Conservation (phyloP, 352 stramenopile genomes). For the Globisporangium sylvaticum region DNA sequence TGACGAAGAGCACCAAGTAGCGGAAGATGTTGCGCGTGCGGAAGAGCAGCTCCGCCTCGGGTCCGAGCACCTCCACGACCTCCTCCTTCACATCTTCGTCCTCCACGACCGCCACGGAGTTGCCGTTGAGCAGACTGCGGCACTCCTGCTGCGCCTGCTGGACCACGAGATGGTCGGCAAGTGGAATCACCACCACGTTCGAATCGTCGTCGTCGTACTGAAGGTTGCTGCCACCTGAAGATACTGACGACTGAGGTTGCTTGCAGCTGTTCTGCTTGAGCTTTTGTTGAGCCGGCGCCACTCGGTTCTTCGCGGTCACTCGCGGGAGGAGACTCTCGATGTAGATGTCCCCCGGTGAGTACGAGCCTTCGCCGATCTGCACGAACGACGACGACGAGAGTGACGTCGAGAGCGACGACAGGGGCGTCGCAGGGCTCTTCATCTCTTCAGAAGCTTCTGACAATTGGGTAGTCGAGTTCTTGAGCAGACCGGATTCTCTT, state of each 20-base stretch:
- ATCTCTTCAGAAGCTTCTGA: conserved; percentile 2
- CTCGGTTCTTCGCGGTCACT: conserved; percentile 11
- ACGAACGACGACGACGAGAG: conserved; percentile 36
- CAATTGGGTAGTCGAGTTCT: background rate
- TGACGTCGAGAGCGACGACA: conserved; percentile 16
- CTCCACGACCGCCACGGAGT: conserved; percentile 60
- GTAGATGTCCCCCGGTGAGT: conserved; percentile 51
- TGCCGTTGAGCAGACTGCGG: conserved; percentile 53
- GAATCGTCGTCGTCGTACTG: conserved; percentile 14
- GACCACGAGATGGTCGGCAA: conserved; percentile 50
- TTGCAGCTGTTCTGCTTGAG: conserved; percentile 2
- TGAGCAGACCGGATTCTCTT: background rate
- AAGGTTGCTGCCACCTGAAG: background rate
- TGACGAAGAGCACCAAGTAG: conserved; percentile 82
- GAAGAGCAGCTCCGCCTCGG: conserved; percentile 68
- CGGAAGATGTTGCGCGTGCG: conserved; percentile 63
- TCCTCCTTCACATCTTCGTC: conserved; percentile 76
- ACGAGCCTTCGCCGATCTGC: conserved; percentile 47
- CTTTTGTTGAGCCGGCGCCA: background rate
- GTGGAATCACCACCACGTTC: conserved; percentile 26
- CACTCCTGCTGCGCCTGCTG: conserved; percentile 60
- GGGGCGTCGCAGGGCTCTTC: conserved; percentile 15
- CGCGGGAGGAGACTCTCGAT: conserved; percentile 57
- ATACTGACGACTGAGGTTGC: background rate
- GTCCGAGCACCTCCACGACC: conserved; percentile 70